Conservation (phyloP, 768 basidiomycete species). For the Trametes villosa region DNA sequence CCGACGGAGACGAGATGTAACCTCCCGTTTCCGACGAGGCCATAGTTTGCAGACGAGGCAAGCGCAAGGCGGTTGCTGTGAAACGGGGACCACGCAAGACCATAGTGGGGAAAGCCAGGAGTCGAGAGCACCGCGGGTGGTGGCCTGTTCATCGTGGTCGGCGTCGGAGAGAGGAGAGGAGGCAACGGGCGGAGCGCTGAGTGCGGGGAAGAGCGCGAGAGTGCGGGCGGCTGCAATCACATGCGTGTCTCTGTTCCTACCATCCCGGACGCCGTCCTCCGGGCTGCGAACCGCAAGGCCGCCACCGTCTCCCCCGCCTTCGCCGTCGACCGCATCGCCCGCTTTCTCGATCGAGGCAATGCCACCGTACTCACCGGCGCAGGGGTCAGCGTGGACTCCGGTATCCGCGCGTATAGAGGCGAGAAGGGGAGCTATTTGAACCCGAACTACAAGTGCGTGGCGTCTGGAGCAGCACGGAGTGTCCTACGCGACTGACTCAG, state of each 20-base stretch:
- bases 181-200: background rate
- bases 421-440: constrained; percentile 85
- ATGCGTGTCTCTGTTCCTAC: constrained; percentile 84
- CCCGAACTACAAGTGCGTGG: constrained; percentile 80
- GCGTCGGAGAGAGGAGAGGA: constrained; percentile 8
- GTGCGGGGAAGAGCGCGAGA: constrained; percentile 11
- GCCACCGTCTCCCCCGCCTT: constrained; percentile 50
- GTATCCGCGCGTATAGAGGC: constrained; percentile 93
- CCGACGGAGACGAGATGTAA: constrained; percentile 65
- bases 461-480: background rate
- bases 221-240: constrained; percentile 27
- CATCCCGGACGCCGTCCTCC: constrained; percentile 63
- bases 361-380: constrained; percentile 84
- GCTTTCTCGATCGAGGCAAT: constrained; percentile 73
- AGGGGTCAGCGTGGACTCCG: constrained; percentile 94
- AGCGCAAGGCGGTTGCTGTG: constrained; percentile 74
- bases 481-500: background rate
- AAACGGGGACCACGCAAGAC: constrained; percentile 85
- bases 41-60: constrained; percentile 90
- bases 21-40: constrained; percentile 94
- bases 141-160: constrained; percentile 40
- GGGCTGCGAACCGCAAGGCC: constrained; percentile 38
- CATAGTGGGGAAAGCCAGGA: constrained; percentile 84
- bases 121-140: constrained; percentile 65
- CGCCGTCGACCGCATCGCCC: constrained; percentile 62